Evolutionary conservation across 805 yeast species (phyloP), one percentile per base, ranked within the genome.

Genomic region (Candida cerambycidarum): DNA sequence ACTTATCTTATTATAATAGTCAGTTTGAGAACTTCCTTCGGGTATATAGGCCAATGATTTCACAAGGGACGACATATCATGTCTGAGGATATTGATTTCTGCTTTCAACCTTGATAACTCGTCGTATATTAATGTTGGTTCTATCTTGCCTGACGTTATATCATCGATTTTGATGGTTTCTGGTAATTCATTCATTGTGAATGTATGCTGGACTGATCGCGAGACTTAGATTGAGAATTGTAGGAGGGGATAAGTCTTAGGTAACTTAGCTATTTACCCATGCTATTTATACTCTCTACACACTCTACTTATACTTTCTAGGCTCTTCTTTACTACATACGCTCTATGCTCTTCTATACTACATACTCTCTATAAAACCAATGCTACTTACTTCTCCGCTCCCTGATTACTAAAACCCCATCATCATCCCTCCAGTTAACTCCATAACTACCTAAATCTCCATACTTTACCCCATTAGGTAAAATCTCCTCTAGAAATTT

Each of bases 91-190:
- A 41, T 69, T 69, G 42, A 70, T 61, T 32, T 79, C 76, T 4
- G 60, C 58, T 36, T 71, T 69, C 27, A 67, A 56, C 25, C 76
- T 52, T 14, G 69, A 73, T 39, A 69, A 52, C 45, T 71, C 76
- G 16, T 60, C 67, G 40, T 72, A 74, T n/a, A 80, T 64, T 4
- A 71, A 53, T 9, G 52, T 50, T 6, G 73, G 67, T 32, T 66
- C 67, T 17, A 70, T 62, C 43, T 57, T 61, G 8, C 74, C 75
- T n/a, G 71, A 63, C 6, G 73, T 56, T 32, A 70, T 63, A 51
- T 70, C 76, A 46, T 70, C 76, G 13, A 70, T 70, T 43, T 62
- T 69, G 36, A 67, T 64, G 16, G 51, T 44, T 16, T 64, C 69
- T 2, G 71, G 67, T 17, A 67, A 55, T 27, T 50, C 50, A 5